Evolutionary conservation across 805 yeast genomes (phyloP).

Genomic region (Grigorovia transvaalensis): DNA sequence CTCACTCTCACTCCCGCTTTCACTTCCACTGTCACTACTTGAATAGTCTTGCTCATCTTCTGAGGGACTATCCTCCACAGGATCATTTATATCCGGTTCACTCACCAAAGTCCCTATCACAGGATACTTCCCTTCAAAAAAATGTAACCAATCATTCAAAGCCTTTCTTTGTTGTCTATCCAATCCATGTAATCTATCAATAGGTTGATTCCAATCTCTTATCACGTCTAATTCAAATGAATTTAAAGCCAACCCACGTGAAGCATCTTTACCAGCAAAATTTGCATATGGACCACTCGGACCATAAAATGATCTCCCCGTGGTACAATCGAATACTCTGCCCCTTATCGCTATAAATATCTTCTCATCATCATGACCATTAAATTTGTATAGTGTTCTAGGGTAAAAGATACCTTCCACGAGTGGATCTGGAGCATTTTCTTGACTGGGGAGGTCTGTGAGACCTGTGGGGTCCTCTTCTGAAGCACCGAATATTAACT

Average conservation of each 20-base stretch:
- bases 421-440: conserved; percentile 26
- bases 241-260: conserved; percentile 81
- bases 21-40: not conserved
- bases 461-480: conserved; percentile 31
- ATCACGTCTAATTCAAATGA: conserved; percentile 66
- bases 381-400: conserved; percentile 54
- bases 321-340: conserved; percentile 71
- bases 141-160: conserved; percentile 75
- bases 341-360: conserved; percentile 85
- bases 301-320: conserved; percentile 79
- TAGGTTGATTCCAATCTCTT: conserved; percentile 61
- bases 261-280: conserved; percentile 94
- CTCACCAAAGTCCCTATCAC: conserved; percentile 62
- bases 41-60: not conserved
- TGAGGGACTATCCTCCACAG: not conserved
- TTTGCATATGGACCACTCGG: conserved; percentile 92
- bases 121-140: conserved; percentile 73
- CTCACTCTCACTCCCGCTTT: not conserved
- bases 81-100: conserved; percentile 26
- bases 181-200: conserved; percentile 62
- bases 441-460: conserved; percentile 10
- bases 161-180: conserved; percentile 50
- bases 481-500: conserved; percentile 25
- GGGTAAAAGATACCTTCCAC: conserved; percentile 59
- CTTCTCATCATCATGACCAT: conserved; percentile 70